Conservation (phyloP, 257 asterid genomes). For the Scutellaria galericulata region DNA sequence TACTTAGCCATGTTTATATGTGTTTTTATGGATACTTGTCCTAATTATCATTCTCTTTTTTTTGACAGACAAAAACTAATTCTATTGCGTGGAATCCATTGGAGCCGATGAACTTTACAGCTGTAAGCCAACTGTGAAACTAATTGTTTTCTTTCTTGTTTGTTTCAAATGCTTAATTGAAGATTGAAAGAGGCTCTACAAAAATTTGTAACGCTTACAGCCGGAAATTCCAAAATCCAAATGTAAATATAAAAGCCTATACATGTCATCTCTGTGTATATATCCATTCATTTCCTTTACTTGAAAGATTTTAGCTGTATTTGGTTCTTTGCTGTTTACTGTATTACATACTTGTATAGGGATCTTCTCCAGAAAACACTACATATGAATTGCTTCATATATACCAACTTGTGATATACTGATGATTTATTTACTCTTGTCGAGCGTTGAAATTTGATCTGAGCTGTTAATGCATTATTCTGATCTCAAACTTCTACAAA, state of each 20-base stretch:
- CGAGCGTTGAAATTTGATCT: not conserved
- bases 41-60: conserved; percentile 25
- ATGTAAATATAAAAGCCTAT: not conserved
- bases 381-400: not conserved
- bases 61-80: conserved; percentile 80
- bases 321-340: conserved; percentile 5
- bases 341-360: not conserved
- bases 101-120: conserved; percentile 99
- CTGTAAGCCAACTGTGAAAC: conserved; percentile 60
- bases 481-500: not conserved
- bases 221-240: not conserved
- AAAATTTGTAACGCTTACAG: not conserved
- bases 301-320: not conserved
- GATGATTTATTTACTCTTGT: conserved; percentile 9
- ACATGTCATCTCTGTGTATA: not conserved
- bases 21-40: conserved; percentile 11
- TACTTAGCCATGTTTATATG: not conserved
- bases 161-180: conserved; percentile 25
- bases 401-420: not conserved
- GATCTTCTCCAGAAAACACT: not conserved
- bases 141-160: not conserved
- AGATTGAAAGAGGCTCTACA: not conserved
- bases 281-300: not conserved
- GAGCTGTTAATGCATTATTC: not conserved
- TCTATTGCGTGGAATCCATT: conserved; percentile 93